Evolutionary conservation across 2,329 filamentous ascomycete species (phyloP).

Genomic region (Apiospora marii): DNA sequence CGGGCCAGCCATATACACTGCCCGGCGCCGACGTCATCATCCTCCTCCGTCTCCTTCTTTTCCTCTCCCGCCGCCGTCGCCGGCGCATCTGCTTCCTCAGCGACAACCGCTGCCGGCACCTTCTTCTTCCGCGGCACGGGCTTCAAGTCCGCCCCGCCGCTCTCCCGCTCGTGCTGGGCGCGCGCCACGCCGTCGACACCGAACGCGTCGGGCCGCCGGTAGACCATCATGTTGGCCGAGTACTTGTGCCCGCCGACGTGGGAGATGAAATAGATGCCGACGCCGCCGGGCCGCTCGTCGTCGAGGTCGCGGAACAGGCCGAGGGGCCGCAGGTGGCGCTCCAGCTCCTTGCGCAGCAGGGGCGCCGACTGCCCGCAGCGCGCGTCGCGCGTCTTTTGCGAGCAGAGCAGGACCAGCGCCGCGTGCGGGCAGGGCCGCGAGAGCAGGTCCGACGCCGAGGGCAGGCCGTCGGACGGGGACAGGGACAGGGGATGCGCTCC

Average conservation of each 20-base stretch:
- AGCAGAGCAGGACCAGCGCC: constrained; percentile 91
- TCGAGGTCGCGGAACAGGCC: constrained; percentile 87
- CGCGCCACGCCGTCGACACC: constrained; percentile 56
- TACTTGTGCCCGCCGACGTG: constrained; percentile 98
- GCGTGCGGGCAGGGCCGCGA: constrained; percentile 79
- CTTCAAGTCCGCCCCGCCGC: constrained; percentile 48
- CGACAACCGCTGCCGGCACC: constrained; percentile 39
- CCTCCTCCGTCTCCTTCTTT: constrained; percentile 36
- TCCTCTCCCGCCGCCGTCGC: constrained; percentile 23
- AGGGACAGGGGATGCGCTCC: constrained; percentile 40
- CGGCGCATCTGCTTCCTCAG: constrained; percentile 35
- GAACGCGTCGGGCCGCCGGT: constrained; percentile 71
- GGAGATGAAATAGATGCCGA: constrained; percentile 95
- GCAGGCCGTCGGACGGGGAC: constrained; percentile 37
- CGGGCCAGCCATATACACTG: constrained; percentile 95
- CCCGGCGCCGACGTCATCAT: constrained; percentile 65
- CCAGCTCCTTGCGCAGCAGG: constrained; percentile 85
- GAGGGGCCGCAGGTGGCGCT: constrained; percentile 84
- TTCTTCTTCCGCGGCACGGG: constrained; percentile 40
- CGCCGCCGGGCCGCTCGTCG: constrained; percentile 88
- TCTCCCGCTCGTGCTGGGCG: constrained; percentile 43
- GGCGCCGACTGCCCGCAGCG: constrained; percentile 95
- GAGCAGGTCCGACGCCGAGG: constrained; percentile 44
- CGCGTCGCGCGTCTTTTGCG: constrained; percentile 91
- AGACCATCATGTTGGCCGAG: constrained; percentile 92